Evolutionary conservation across 148 eudicot species (phyloP), one percentile per base, ranked within the genome.

Genomic region (Amaranthus cruentus): DNA sequence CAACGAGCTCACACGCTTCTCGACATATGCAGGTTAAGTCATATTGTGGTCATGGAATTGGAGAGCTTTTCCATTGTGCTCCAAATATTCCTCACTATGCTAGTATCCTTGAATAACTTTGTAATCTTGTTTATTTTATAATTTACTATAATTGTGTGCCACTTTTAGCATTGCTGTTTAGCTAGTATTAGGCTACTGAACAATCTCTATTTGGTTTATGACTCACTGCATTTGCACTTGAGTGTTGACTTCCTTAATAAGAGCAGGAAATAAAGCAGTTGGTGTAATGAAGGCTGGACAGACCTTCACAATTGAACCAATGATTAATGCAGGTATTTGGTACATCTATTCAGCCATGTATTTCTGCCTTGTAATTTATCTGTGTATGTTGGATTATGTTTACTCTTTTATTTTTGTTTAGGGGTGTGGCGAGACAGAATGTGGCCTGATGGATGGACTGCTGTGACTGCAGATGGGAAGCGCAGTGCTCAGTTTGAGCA

Each of bases 381-480:
- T 66, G 2, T 66, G 2, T 18, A 28, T 13, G 43, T 50, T 2
- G 9, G 54, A n/a, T n/a, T 21, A 50, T 67, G 70, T 3, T 43
- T 4, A 18, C 67, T 13, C 46, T 44, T 4, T 7, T 65, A 3
- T 14, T 78, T 79, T 61, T 52, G 51, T 70, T 6, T 77, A 95
- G 98, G 98, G 70, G 90, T 90, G 75, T 95, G 98, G 98, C 91
- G 93, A 68, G 98, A 95, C 81, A 87, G 90, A 74, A 88, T 91
- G 97, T 95, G 98, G 98, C 98, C 98, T 69, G 98, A 95, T 91
- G 97, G 97, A 67, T 95, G 98, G 98, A 95, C 98, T 73, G 85
- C 87, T 76, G 97, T 90, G 43, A 95, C 98, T 62, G 92, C 96
- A 51, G 98, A 95, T 82, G 98, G 98, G 68, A 95, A 91, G 83